A percentile compares a stretch with the other conserved stretches of the same genome.
Conservation (phyloP, 2,329 filamentous ascomycete genomes). For the Dactylella cylindrospora region DNA sequence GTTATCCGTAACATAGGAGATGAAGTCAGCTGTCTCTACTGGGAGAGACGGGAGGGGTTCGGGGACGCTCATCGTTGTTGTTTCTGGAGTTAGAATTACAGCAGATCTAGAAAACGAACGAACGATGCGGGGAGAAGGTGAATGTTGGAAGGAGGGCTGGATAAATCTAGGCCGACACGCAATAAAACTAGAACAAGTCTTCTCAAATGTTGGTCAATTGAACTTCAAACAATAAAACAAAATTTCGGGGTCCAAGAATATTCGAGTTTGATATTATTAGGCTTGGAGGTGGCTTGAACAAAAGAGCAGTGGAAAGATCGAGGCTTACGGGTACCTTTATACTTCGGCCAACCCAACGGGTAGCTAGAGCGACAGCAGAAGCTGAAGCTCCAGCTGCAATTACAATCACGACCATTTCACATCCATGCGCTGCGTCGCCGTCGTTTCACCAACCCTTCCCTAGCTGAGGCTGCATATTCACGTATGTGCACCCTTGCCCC, state of each 20-base stretch:
- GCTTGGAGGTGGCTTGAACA: neutral
- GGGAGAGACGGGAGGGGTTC: constrained; percentile 33
- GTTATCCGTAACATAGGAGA: constrained; percentile 60
- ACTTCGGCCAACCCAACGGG: constrained; percentile 21
- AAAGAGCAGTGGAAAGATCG: constrained; percentile 3
- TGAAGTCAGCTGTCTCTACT: constrained; percentile 51
- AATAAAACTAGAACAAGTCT: constrained; percentile 22
- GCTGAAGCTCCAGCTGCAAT: constrained; percentile 6
- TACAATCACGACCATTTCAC: constrained; percentile 22
- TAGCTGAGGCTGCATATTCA: too few relatives aligned
- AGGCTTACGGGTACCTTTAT: constrained; percentile 32
- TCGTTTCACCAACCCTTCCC: too few relatives aligned
- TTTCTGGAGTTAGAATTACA: neutral
- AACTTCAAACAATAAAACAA: constrained; percentile 1
- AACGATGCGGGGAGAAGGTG: constrained; percentile 3
- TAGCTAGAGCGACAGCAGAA: constrained; percentile 6
- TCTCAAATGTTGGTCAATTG: constrained; percentile 15
- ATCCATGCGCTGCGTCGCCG: too few relatives aligned
- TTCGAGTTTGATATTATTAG: too few relatives aligned
- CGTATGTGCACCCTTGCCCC: constrained; percentile 12
- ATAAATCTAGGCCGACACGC: constrained; percentile 16
- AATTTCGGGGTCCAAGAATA: constrained; percentile 11
- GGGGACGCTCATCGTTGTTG: constrained; percentile 18
- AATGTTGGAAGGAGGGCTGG: constrained; percentile 4
- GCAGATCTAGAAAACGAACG: constrained; percentile 9